phyloP scores from a whole-genome alignment of 108 stramenopile genomes.

The Poteriospumella lacustris region DNA sequence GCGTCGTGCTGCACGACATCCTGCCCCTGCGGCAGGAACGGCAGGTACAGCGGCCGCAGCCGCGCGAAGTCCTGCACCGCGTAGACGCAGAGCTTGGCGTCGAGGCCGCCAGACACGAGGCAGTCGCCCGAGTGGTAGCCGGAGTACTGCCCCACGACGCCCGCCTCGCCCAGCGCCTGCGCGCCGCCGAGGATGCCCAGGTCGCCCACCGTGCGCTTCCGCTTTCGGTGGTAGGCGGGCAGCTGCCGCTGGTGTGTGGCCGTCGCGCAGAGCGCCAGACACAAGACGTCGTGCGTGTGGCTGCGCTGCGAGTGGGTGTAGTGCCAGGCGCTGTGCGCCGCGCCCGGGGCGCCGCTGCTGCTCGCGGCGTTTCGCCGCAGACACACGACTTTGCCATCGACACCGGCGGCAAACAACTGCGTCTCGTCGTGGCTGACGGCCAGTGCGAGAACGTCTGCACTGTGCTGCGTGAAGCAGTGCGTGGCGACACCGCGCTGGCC shows the following conservation, averaged over 20 bases:
- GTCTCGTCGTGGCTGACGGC: slow-evolving; percentile 66
- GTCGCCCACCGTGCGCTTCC: too few relatives aligned
- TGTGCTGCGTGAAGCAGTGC: slow-evolving; percentile 71
- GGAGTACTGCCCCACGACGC: too few relatives aligned
- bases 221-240: too few relatives aligned
- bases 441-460: slow-evolving; percentile 76
- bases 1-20: too few relatives aligned
- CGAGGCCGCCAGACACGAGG: background rate
- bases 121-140: too few relatives aligned
- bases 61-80: background rate
- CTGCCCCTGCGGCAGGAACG: too few relatives aligned
- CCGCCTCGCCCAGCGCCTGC: too few relatives aligned
- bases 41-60: background rate
- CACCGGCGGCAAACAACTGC: slow-evolving; percentile 76
- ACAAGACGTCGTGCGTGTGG: slow-evolving; percentile 84
- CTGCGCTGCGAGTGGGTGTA: slow-evolving; percentile 70
- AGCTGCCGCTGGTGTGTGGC: too few relatives aligned
- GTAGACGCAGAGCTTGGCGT: background rate
- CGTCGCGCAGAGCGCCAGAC: slow-evolving; percentile 57
- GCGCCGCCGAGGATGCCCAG: too few relatives aligned
- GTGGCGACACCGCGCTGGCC: slow-evolving; percentile 68
- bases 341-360: background rate
- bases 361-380: slow-evolving; percentile 52
- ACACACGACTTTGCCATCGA: slow-evolving; percentile 82
- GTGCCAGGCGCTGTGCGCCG: slow-evolving; percentile 59